Conservation (phyloP, 768 basidiomycete species). For the Lepiota subincarnata region DNA sequence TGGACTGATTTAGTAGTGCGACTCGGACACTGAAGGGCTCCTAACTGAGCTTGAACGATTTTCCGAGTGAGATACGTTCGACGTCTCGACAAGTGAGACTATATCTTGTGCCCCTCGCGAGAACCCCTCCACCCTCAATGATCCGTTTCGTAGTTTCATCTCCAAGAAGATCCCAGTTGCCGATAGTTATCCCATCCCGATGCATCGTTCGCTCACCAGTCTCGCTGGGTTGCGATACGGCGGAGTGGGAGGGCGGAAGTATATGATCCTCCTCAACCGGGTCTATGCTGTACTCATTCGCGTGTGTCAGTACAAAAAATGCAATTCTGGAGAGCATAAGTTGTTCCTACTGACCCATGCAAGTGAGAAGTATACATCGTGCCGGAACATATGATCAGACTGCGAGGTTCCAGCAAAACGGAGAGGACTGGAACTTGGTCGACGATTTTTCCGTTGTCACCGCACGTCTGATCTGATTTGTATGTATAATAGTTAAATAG, state of each 20-base stretch:
- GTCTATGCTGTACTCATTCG: conserved; percentile 46
- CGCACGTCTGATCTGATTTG: conserved; percentile 21
- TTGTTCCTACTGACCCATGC: conserved; percentile 56
- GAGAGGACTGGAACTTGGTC: conserved; percentile 63
- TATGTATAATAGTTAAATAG: conserved; percentile 83
- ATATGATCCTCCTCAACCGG: conserved; percentile 48
- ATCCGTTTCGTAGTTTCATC: conserved; percentile 33
- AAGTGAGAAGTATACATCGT: conserved; percentile 68
- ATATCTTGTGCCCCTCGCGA: conserved; percentile 59
- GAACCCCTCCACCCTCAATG: conserved; percentile 43
- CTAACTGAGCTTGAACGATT: conserved; percentile 24
- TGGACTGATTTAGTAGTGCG: not conserved
- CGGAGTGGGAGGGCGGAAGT: conserved; percentile 21
- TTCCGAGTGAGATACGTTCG: conserved; percentile 47
- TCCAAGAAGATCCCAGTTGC: conserved; percentile 54
- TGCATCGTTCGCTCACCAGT: not conserved
- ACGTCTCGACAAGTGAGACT: conserved; percentile 89
- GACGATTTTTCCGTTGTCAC: conserved; percentile 47
- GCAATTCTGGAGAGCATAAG: conserved; percentile 1
- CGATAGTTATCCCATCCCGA: conserved; percentile 29
- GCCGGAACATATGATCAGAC: conserved; percentile 71
- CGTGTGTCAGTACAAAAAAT: conserved; percentile 2
- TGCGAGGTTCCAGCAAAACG: conserved; percentile 80
- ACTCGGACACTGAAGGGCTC: not conserved
- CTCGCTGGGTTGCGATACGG: conserved; percentile 19